Percentiles rank a stretch among this genome's conserved stretches.
These are phyloP conservation scores for Geranium rotundifolium DNA, from an alignment of 345 rosid genomes.

Conservation along the genomic window DNA sequence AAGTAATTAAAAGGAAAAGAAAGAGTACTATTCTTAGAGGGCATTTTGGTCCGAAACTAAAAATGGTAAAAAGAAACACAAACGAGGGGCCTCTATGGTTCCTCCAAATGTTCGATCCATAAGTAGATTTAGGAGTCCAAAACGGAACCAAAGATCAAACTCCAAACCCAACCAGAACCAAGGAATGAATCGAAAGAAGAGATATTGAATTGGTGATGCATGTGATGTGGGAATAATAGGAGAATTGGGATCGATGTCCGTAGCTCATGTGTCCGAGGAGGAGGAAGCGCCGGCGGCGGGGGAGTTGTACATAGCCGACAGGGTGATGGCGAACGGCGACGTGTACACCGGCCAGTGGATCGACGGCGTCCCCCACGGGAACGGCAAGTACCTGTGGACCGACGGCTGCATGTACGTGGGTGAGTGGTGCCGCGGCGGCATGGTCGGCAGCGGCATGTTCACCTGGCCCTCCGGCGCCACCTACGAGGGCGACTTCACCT, in stretches of 20 bases:
- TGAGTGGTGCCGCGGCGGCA: slow-evolving; percentile 49
- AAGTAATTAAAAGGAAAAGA: no score
- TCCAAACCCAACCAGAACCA: no score
- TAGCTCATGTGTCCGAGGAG: slow-evolving; percentile 75
- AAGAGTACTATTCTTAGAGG: no score
- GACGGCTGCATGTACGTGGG: slow-evolving; percentile 76
- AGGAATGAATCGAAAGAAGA: slow-evolving; percentile 14
- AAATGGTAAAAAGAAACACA: slow-evolving; percentile 25
- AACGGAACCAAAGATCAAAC: slow-evolving; percentile 32
- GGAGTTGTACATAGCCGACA: slow-evolving; percentile 35
- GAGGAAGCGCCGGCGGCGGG: slow-evolving; percentile 38
- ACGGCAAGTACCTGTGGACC: slow-evolving; percentile 59
- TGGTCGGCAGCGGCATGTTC: slow-evolving; percentile 50
- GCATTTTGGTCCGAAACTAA: slow-evolving; percentile 9
- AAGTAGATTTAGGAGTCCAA: slow-evolving; percentile 49
- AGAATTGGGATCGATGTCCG: slow-evolving; percentile 37
- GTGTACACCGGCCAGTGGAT: slow-evolving; percentile 47
- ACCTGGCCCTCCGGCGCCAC: slow-evolving; percentile 74
- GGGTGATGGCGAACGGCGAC: slow-evolving; percentile 48
- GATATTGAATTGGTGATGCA: background rate
- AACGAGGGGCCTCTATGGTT: slow-evolving; percentile 12
- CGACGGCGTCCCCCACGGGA: slow-evolving; percentile 43
- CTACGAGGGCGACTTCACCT: slow-evolving; percentile 55
- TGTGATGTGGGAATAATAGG: no score
- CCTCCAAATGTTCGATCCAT: slow-evolving; percentile 62